phyloP scores from a whole-genome alignment of 345 rosid species.

The Physaria fendleri region DNA sequence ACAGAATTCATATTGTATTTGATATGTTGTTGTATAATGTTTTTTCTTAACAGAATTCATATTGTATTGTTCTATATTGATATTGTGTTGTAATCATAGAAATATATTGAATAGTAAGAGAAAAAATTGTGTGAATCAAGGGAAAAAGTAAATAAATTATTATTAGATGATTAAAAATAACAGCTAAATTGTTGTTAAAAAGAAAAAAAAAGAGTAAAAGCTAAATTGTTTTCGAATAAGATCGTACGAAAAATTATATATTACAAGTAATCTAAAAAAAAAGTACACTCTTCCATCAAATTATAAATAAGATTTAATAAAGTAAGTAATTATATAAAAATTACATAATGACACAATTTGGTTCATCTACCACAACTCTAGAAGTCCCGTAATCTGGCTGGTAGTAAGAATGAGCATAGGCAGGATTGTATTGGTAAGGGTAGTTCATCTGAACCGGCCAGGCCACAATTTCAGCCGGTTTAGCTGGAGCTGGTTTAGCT shows the following conservation, averaged over 20 bases:
- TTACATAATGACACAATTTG: constrained; percentile 27
- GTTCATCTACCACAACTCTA: constrained; percentile 3
- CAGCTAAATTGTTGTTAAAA: no score
- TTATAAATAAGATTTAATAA: neutral
- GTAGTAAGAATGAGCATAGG: constrained; percentile 1
- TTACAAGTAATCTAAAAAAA: neutral
- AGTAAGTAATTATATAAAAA: neutral
- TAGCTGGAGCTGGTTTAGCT: constrained; percentile 15
- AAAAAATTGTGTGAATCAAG: no score
- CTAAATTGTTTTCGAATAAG: neutral
- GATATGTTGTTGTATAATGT: no score
- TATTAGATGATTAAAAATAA: neutral
- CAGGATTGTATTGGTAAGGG: constrained; percentile 1
- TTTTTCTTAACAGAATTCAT: no score
- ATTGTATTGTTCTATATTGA: no score
- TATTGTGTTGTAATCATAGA: no score
- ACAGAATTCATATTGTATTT: no score
- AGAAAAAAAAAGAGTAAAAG: neutral
- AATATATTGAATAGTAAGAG: no score
- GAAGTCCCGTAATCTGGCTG: constrained; percentile 4
- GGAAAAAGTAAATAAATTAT: neutral
- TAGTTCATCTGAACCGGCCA: constrained; percentile 1
- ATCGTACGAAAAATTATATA: neutral
- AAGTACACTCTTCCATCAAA: neutral
- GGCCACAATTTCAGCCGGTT: constrained; percentile 2